Evolutionary conservation across 768 basidiomycete species (phyloP).

Genomic region (Coprinellus aureogranulatus): DNA sequence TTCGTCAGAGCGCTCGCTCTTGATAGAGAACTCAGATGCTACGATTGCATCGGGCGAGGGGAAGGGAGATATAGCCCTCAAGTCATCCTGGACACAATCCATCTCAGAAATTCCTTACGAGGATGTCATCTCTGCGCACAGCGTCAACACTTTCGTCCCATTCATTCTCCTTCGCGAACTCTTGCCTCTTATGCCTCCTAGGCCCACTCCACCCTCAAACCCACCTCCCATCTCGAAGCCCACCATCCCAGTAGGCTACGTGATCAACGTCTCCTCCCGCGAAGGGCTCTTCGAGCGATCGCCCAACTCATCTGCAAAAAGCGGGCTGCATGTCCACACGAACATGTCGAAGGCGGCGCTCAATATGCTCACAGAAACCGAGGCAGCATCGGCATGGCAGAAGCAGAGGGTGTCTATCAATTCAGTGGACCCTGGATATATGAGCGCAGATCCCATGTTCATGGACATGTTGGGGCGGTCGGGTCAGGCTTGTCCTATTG

Average conservation of each 20-base stretch:
- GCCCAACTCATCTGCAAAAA: conserved; percentile 21
- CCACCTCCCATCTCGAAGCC: not conserved
- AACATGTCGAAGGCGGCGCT: conserved; percentile 39
- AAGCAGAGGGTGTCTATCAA: conserved; percentile 29
- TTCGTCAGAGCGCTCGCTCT: not conserved
- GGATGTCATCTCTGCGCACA: conserved; percentile 34
- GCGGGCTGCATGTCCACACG: conserved; percentile 32
- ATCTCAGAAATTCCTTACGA: conserved; percentile 34
- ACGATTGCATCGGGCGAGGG: too few species aligned
- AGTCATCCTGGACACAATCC: conserved; percentile 32
- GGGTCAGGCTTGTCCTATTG: conserved; percentile 24
- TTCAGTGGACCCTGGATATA: conserved; percentile 35
- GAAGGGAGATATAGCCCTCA: not conserved
- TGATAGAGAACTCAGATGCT: conserved; percentile 1
- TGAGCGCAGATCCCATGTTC: conserved; percentile 34
- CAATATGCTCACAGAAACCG: conserved; percentile 37
- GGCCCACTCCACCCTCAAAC: not conserved
- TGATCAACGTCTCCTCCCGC: conserved; percentile 36
- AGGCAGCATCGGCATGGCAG: conserved; percentile 29
- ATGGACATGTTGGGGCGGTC: conserved; percentile 24
- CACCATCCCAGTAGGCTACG: conserved; percentile 20
- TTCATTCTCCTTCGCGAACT: conserved; percentile 35
- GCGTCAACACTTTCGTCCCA: conserved; percentile 36
- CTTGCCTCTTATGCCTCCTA: conserved; percentile 25
- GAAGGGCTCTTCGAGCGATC: conserved; percentile 32